Percentiles rank a stretch among this genome's conserved stretches.
phyloP scores from a whole-genome alignment of 352 stramenopile species.

The Phytophthora sansomeana region DNA sequence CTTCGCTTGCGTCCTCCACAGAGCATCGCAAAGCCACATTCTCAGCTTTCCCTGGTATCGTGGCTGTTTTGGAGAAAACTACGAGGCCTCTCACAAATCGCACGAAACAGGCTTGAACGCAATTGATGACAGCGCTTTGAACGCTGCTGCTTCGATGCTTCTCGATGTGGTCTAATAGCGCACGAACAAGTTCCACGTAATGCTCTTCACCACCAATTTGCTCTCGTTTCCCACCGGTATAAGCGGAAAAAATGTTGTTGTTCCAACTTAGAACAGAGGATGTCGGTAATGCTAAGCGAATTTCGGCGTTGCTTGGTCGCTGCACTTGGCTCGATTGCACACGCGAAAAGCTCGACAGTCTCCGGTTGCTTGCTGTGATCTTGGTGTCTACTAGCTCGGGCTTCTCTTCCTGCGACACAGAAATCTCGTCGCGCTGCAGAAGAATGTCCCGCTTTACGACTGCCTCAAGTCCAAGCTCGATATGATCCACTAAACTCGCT shows the following conservation, averaged over 20 bases:
- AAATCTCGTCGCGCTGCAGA: conserved; percentile 22
- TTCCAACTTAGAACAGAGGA: conserved; percentile 17
- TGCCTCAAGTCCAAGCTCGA: conserved; percentile 43
- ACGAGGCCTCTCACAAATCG: conserved; percentile 27
- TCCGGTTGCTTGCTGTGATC: conserved; percentile 19
- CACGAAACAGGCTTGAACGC: conserved; percentile 20
- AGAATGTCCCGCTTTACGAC: conserved; percentile 25
- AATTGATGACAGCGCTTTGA: conserved; percentile 15
- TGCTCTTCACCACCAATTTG: conserved; percentile 6
- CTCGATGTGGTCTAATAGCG: conserved; percentile 24
- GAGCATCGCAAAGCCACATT: conserved; percentile 20
- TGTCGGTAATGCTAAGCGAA: conserved; percentile 34
- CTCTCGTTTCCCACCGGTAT: neutral
- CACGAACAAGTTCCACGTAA: conserved; percentile 14
- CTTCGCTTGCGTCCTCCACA: conserved; percentile 9
- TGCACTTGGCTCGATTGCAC: conserved; percentile 25
- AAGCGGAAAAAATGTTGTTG: conserved; percentile 1
- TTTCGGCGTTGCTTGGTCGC: conserved; percentile 27
- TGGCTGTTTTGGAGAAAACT: neutral
- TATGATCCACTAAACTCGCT: conserved; percentile 25
- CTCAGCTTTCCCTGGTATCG: neutral
- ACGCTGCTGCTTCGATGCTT: conserved; percentile 10
- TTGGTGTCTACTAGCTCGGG: conserved; percentile 16
- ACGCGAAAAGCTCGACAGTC: conserved; percentile 30
- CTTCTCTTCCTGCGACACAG: conserved; percentile 5